Evolutionary conservation across 2,329 filamentous ascomycete genomes (phyloP).

Genomic region (Cercospora sp.): DNA sequence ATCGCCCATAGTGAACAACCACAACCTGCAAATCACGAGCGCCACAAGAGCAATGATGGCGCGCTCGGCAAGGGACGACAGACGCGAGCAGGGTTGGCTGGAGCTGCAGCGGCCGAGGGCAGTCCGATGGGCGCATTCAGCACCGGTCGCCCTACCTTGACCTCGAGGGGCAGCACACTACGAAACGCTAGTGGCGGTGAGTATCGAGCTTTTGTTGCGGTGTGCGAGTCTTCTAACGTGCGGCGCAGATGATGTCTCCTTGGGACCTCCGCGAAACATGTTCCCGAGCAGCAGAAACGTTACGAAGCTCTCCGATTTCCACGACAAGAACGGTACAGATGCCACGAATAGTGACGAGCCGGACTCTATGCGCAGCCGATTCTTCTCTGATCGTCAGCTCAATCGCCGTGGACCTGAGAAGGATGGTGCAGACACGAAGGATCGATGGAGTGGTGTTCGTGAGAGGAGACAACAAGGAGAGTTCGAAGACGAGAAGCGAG

Average conservation of each 20-base stretch:
- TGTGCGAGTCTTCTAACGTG: constrained; percentile 20
- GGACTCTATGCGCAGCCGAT: constrained; percentile 41
- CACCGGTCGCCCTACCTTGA: constrained; percentile 36
- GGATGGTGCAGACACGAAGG: constrained; percentile 56
- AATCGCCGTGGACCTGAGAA: constrained; percentile 44
- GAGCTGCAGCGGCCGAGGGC: constrained; percentile 17
- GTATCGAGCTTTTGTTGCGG: constrained; percentile 15
- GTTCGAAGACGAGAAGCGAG: constrained; percentile 55
- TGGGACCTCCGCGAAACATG: constrained; percentile 78
- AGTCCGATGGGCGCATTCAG: constrained; percentile 43
- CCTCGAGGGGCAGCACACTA: constrained; percentile 29
- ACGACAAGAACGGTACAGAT: constrained; percentile 38
- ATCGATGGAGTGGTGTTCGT: constrained; percentile 74
- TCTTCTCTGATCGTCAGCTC: constrained; percentile 46
- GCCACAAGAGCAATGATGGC: constrained; percentile 25
- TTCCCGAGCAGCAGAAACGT: constrained; percentile 74
- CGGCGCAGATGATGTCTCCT: constrained; percentile 78
- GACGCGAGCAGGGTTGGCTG: constrained; percentile 17
- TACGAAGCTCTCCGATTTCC: constrained; percentile 40
- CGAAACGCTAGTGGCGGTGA: constrained; percentile 32
- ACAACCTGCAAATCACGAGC: constrained; percentile 21
- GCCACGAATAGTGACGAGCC: constrained; percentile 43
- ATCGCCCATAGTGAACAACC: constrained; percentile 41
- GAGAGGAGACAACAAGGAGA: constrained; percentile 54
- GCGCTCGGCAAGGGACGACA: constrained; percentile 27